Base-by-base conservation (phyloP, 2,329 filamentous ascomycete genomes). In the Acarospora socialis region DNA sequence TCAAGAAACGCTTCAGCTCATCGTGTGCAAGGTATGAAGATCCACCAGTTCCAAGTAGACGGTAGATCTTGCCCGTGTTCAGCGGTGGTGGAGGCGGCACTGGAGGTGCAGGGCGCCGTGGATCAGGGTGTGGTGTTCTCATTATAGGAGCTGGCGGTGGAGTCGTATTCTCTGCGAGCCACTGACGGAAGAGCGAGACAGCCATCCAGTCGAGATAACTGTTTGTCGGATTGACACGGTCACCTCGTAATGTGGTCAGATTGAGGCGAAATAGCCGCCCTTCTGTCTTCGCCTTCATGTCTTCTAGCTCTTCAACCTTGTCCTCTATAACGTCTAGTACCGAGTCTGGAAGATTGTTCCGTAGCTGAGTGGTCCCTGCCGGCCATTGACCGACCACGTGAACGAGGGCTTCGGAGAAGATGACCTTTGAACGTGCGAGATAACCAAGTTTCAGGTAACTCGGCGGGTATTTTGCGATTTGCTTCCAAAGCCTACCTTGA, bases 331-430 rank as follows among this genome's bases (percentile, higher is more conserved):
- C 59, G 44, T 94, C 84, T 7, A 94, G 63, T 1, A 94, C 82
- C 0, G 70, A 54, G 16, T 77, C 71, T 1, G 86, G 81, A 23
- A 92, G 65, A 18, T 77, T 67, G 35, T 60, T 57, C 23, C 81
- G 74, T 21, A 94, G 69, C 45, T 81, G 81, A 16, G 78, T 71
- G 45, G 84, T 72, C 10, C 79, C 83, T 0, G 72, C 64, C 0
- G 87, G 86, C 87, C 87, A 95, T 52, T 92, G 82, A 3, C 87
- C 87, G 1, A 94, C 86, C 0, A 94, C 83, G 48, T 95, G 87
- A 32, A 93, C 81, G 29, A 95, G 65, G 0, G 86, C 83, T 59
- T 95, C 80, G 42, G 80, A 73, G 47, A 84, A 86, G 31, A 86
- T 84, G 43, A 86, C 76, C 43, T 80, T 79, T 47, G 77, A 86